These are phyloP conservation scores for Irpex sp. DNA, from an alignment of 1,284 basidiomycete genomes.

Conservation along the genomic window DNA sequence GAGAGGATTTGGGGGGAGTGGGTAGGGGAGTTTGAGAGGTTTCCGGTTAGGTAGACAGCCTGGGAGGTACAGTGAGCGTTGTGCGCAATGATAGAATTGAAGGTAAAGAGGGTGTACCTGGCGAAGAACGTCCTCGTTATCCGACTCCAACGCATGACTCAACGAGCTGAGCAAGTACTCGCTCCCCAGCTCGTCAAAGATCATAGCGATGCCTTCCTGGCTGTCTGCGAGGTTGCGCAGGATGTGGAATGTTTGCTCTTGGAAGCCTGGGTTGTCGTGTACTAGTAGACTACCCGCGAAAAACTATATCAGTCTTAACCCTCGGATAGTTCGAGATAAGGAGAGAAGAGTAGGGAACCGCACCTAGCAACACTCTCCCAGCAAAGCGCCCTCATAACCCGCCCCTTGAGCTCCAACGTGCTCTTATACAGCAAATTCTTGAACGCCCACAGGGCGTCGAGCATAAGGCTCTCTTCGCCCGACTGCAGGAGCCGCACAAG, in stretches of 20 bases:
- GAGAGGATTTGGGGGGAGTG: slow-evolving; percentile 46
- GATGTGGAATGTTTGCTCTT: slow-evolving; percentile 66
- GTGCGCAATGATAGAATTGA: neutral
- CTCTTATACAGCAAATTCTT: slow-evolving; percentile 76
- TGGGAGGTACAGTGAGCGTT: too few species aligned
- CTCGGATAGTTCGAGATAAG: neutral
- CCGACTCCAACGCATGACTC: slow-evolving; percentile 42
- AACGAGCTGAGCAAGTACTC: slow-evolving; percentile 43
- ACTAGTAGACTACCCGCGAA: slow-evolving; percentile 36
- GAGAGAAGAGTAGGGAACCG: slow-evolving; percentile 18
- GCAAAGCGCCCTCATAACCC: slow-evolving; percentile 60
- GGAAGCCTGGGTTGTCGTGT: slow-evolving; percentile 42
- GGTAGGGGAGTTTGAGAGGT: slow-evolving; percentile 56
- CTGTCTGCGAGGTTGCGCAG: slow-evolving; percentile 61
- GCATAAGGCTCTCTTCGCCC: slow-evolving; percentile 52
- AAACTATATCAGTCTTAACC: neutral
- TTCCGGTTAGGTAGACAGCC: slow-evolving; percentile 52
- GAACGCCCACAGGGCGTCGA: slow-evolving; percentile 77
- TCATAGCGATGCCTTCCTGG: slow-evolving; percentile 55
- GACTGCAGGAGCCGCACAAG: slow-evolving; percentile 54
- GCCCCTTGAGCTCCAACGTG: slow-evolving; percentile 50
- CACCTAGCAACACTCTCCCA: slow-evolving; percentile 57
- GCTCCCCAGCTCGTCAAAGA: slow-evolving; percentile 49
- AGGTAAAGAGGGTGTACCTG: slow-evolving; percentile 35
- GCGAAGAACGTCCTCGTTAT: slow-evolving; percentile 46